These are phyloP conservation scores for Hypoxylon rubiginosum DNA, from an alignment of 2,329 filamentous ascomycete species.

Conservation along the genomic window DNA sequence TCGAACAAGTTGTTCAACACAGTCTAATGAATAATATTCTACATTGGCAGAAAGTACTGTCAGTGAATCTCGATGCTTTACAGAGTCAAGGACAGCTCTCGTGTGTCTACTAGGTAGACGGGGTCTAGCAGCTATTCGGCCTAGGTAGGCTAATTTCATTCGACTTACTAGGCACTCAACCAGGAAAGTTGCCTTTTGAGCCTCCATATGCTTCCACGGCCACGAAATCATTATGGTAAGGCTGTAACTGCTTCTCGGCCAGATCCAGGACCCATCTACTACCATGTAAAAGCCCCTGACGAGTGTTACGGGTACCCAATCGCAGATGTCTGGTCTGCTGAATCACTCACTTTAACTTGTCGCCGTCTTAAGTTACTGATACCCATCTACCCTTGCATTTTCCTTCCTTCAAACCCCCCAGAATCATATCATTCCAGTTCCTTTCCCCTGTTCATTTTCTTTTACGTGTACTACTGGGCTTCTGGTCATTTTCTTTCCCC, in stretches of 20 bases:
- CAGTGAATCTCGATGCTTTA: neutral
- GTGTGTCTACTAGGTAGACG: neutral
- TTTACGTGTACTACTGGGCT: constrained; percentile 14
- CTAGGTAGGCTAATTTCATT: neutral
- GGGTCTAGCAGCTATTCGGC: neutral
- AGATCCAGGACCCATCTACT: constrained; percentile 40
- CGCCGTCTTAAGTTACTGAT: constrained; percentile 27
- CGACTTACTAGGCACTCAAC: neutral
- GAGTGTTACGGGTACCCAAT: constrained; percentile 35
- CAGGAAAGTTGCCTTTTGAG: constrained; percentile 10
- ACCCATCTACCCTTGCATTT: constrained; percentile 32
- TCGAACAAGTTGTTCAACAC: constrained; percentile 7
- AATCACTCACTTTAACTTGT: constrained; percentile 20
- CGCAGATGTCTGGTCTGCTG: constrained; percentile 11
- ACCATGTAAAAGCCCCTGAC: constrained; percentile 30
- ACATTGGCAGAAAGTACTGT: constrained; percentile 13
- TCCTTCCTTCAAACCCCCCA: constrained; percentile 22
- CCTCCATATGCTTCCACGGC: constrained; percentile 24
- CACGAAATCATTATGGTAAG: constrained; percentile 34
- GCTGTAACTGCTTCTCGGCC: constrained; percentile 46
- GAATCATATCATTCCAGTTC: constrained; percentile 34
- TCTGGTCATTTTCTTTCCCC: constrained; percentile 20
- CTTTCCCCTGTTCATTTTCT: constrained; percentile 18
- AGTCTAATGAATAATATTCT: neutral
- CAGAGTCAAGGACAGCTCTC: too few relatives aligned